Base-by-base conservation (phyloP, 78 protist species). In the Dictyostelium firmibasis region DNA sequence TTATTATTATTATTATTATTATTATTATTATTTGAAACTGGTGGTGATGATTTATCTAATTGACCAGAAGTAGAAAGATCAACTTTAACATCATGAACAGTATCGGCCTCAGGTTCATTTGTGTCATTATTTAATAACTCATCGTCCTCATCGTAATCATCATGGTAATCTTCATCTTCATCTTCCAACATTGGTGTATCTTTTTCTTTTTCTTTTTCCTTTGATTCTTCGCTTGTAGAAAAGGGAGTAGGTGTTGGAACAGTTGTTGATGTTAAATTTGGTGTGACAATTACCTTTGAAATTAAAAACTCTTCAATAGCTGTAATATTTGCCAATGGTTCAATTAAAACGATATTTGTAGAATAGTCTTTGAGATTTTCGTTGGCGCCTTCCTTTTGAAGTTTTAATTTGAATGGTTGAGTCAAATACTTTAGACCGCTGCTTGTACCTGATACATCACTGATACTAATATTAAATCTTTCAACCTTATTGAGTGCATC, bases 251-350 rank as follows among this genome's bases (percentile, higher is more conserved):
- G 14, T 16, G 35, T 16, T 43, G 33, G 29, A 20, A 41, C 9
- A n/a, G 60, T 33, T 76, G 82, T 38, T 77, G 75, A 27, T 27
- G 75, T 25, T 27, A 67, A 67, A 67, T 31, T 41, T 50, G 77
- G 67, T 6, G 67, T 31, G 23, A 53, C 25, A 25, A 92, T 62
- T 44, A 94, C 98, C 35, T 93, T 91, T 36, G 98, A 94, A 62
- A 81, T 70, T 74, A 96, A 78, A 72, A 92, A 94, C 62, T 88
- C 98, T 33, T 94, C 97, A 38, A 96, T 96, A 0, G 98, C 97
- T 29, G 69, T 67, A 13, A 85, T 86, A 33, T 97, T 92, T 10
- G 98, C 98, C 20, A 96, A 53, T 31, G 98, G 97, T 77, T 96
- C 98, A 70, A 96, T 96, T 33, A 94, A 81, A 33, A 96, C 98